Evolutionary conservation across 371 early-diverging fungal genomes (phyloP).

Genomic region (Mortierella sp.): DNA sequence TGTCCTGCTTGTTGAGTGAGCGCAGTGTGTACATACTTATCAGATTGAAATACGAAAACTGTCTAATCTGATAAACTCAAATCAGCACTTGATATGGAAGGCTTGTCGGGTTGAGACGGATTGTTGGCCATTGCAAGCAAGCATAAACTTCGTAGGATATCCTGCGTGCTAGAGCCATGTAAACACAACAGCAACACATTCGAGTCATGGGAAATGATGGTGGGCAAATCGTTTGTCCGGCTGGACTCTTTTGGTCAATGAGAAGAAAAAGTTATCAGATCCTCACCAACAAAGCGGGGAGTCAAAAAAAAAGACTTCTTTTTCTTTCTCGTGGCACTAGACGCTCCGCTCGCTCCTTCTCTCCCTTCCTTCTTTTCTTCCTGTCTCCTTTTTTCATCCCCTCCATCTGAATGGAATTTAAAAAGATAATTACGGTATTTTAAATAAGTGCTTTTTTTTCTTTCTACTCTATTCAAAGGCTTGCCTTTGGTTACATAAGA

Average conservation of each 20-base stretch:
- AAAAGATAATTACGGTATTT: too few relatives aligned
- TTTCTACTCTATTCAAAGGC: neutral
- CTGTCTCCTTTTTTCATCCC: neutral
- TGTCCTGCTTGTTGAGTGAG: neutral
- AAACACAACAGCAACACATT: neutral
- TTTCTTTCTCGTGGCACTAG: slow-evolving; percentile 2
- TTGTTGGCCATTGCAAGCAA: neutral
- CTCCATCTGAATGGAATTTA: too few relatives aligned
- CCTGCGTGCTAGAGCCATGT: neutral
- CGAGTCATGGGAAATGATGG: neutral
- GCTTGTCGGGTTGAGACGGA: slow-evolving; percentile 1
- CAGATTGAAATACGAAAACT: neutral
- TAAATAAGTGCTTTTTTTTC: neutral
- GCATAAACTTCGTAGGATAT: too few relatives aligned
- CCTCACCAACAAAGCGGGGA: neutral
- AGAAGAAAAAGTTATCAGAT: neutral
- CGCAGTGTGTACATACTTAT: neutral
- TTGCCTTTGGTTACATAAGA: slow-evolving; percentile 1
- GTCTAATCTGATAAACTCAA: slow-evolving; percentile 1
- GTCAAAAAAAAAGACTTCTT: neutral
- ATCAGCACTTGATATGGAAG: slow-evolving; percentile 1
- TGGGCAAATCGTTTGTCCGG: slow-evolving; percentile 7
- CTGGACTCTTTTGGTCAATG: neutral
- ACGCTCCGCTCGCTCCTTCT: neutral
- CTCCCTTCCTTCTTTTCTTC: neutral